Evolutionary conservation across 2,329 filamentous ascomycete species (phyloP), one percentile per base, ranked within the genome.

Genomic region (Fusarium torulosum): DNA sequence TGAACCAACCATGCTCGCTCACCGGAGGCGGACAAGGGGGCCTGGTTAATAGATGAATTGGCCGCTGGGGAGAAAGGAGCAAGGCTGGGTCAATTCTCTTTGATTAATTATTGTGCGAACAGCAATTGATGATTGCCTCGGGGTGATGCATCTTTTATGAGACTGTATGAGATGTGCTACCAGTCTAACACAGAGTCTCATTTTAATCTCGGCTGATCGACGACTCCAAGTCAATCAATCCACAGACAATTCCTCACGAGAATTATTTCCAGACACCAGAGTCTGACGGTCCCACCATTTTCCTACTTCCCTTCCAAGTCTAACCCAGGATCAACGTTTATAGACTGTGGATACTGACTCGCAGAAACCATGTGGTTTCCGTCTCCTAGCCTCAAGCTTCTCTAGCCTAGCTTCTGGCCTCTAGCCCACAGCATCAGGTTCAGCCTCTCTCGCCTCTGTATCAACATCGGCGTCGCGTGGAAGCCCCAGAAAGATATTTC

Each of bases 1-100:
- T 63, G 66, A 73, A 69, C 67, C 71, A 61, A 67, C 67, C 71
- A 70, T 73, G 64, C 53, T 64, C 51, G 20, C 49, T 54, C 47
- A 63, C 66, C 52, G 54, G 57, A 52, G 45, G 59, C 54, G 55
- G 33, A 42, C 59, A 53, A 47, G 50, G 65, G 52, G 27, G 17
- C 41, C 55, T 33, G 43, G 51, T 35, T 31, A 52, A 40, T 37
- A 19, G 17, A 19, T 37, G n/a, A 37, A 37, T 63, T 55, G 45
- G 50, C 67, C 53, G 49, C 57, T 63, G 53, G 50, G 51, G 53
- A 51, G 27, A 51, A 40, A 52, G 43, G 41, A 62, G 56, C 7
- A 29, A 4, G 21, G 57, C 27, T 27, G 10, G 27, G 27, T 29
- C 27, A 29, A 29, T 11, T 13, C 9, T 29, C 27, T 29, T 29